Conservation (phyloP, 75 land plant genomes). For the Selaginella moellendorffii region DNA sequence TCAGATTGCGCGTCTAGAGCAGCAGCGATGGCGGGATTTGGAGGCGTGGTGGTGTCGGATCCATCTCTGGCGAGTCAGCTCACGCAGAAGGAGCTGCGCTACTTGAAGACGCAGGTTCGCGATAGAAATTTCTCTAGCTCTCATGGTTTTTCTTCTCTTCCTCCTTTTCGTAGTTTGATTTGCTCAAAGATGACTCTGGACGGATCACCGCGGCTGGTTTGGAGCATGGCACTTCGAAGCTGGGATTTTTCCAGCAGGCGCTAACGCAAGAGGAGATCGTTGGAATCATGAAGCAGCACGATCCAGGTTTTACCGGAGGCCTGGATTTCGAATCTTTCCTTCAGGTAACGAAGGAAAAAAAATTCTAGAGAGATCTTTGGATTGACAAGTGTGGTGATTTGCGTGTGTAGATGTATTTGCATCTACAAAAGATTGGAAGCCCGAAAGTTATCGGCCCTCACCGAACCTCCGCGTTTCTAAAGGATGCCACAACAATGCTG, state of each 20-base stretch:
- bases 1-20: too few relatives aligned
- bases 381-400: background rate
- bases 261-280: constrained; percentile 43
- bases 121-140: background rate
- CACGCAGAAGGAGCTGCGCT: constrained; percentile 68
- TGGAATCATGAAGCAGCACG: constrained; percentile 28
- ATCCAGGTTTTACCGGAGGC: constrained; percentile 27
- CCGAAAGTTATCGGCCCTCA: constrained; percentile 28
- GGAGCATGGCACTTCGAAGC: constrained; percentile 36
- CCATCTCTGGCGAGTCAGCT: constrained; percentile 63
- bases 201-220: constrained; percentile 34
- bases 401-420: constrained; percentile 51
- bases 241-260: constrained; percentile 48
- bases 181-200: constrained; percentile 43
- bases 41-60: constrained; percentile 56
- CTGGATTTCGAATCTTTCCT: constrained; percentile 79
- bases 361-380: background rate
- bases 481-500: constrained; percentile 65
- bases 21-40: constrained; percentile 35
- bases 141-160: background rate
- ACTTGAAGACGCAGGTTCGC: constrained; percentile 49
- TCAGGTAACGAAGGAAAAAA: constrained; percentile 20
- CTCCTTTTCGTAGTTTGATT: constrained; percentile 36
- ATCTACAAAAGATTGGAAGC: constrained; percentile 42
- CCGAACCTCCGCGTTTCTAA: constrained; percentile 65